Conservation (phyloP, 495 filamentous ascomycete genomes). For the Hyaloscypha variabilis region DNA sequence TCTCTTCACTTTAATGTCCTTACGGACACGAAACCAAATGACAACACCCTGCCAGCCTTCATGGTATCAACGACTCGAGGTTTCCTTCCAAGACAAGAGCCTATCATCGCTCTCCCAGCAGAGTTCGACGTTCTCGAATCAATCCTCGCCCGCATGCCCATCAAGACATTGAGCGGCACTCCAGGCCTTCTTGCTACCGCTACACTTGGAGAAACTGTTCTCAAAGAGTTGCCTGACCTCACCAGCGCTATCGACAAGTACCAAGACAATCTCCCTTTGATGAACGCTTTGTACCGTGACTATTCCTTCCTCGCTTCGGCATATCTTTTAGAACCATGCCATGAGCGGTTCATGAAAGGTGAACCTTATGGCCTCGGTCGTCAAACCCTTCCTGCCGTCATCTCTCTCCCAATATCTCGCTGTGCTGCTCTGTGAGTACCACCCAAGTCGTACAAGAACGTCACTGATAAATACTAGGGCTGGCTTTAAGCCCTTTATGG, state of each 20-base stretch:
- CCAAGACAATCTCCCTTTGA: slow-evolving; percentile 65
- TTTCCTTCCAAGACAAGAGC: slow-evolving; percentile 71
- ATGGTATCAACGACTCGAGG: slow-evolving; percentile 84
- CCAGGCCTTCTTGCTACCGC: slow-evolving; percentile 77
- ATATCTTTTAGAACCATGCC: slow-evolving; percentile 94
- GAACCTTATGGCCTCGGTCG: slow-evolving; percentile 76
- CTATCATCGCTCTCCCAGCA: slow-evolving; percentile 60
- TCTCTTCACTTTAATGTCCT: slow-evolving; percentile 49
- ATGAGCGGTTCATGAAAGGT: slow-evolving; percentile 67
- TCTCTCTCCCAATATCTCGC: slow-evolving; percentile 74
- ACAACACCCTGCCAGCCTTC: slow-evolving; percentile 72
- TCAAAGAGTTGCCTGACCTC: slow-evolving; percentile 71
- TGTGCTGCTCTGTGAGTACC: slow-evolving; percentile 76
- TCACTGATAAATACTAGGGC: slow-evolving; percentile 39
- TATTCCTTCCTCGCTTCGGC: slow-evolving; percentile 88
- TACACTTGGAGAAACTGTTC: slow-evolving; percentile 68
- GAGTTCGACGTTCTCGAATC: slow-evolving; percentile 71
- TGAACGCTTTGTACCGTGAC: slow-evolving; percentile 86
- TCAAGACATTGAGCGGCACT: slow-evolving; percentile 65
- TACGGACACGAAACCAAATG: slow-evolving; percentile 59
- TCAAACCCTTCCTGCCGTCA: slow-evolving; percentile 64
- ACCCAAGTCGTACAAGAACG: neutral
- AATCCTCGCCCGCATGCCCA: slow-evolving; percentile 73
- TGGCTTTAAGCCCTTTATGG: slow-evolving; percentile 88
- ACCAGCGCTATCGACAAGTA: slow-evolving; percentile 71